A percentile compares a stretch with the other conserved stretches of the same genome.
Evolutionary conservation across 139 green algal genomes (phyloP).

Genomic region (Micractinium sp.): DNA sequence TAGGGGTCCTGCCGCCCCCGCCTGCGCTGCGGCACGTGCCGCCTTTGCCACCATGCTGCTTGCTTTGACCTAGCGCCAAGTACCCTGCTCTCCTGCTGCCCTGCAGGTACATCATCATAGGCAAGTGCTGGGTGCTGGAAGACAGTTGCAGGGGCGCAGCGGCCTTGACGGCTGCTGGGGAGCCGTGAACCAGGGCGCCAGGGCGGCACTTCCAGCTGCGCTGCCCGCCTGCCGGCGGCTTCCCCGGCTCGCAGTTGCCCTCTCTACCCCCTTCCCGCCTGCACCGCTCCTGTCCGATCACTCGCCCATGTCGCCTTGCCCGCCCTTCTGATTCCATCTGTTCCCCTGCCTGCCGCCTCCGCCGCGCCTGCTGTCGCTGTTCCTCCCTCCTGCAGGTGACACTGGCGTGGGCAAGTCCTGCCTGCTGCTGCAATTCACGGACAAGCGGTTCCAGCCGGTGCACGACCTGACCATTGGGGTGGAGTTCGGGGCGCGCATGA

Average conservation of each 20-base stretch:
- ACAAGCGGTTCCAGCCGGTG: conserved; percentile 97
- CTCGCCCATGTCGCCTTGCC: no score
- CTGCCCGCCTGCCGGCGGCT: no score
- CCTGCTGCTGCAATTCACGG: conserved; percentile 99
- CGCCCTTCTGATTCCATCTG: no score
- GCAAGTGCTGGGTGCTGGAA: conserved; percentile 73
- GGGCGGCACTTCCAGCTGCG: no score
- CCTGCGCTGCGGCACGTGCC: not conserved
- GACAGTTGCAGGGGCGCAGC: no score
- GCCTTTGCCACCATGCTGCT: not conserved
- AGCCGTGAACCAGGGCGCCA: no score
- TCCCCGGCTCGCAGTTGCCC: no score
- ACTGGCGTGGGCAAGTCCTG: conserved; percentile 99
- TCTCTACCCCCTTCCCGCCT: no score
- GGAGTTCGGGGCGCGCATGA: conserved; percentile 88
- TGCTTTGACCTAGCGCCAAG: not conserved
- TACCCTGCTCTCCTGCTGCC: not conserved
- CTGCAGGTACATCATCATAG: conserved; percentile 99
- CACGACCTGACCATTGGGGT: conserved; percentile 82
- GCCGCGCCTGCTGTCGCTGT: not conserved
- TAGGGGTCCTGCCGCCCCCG: not conserved
- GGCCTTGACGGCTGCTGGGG: no score
- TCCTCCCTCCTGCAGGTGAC: not conserved
- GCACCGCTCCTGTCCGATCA: no score
- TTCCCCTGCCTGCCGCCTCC: no score